Evolutionary conservation across 208 protist species (phyloP), one percentile per base, ranked within the genome.

Genomic region (Crithidia brevicula): DNA sequence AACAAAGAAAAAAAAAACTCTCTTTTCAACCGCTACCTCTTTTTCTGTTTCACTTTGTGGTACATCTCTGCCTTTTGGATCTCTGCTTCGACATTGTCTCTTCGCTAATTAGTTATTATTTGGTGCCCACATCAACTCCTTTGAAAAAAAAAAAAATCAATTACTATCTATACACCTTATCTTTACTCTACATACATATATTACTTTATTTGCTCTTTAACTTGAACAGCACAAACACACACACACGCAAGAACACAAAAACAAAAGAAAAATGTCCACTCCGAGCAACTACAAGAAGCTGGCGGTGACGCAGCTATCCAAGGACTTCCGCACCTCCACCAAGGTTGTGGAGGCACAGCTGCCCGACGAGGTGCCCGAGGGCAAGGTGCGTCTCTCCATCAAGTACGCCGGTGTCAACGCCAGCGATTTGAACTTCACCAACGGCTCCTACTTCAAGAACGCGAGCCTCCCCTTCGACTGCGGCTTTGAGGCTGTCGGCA

Each of bases 401-500:
- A 63, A 42, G 30, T 94, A 86, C 64, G 73, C 80, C 28, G 89
- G 85, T 31, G 72, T 92, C 46, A 94, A 94, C 72, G 89, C 89
- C 8, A 92, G 81, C 33, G 89, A 94, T 58, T 25, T 92, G 34
- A 89, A 91, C 73, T 89, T 89, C 66, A 78, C 79, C 10, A 78
- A 72, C 46, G 85, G 84, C 11, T 65, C 70, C 38, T 88, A 92
- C 72, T 76, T 79, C 57, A 64, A 67, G 25, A 64, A 75, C 47
- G 62, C 60, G 25, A 34, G 49, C 50, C 67, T 77, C 5, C 89
- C 89, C 9, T 86, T 88, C 56, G 89, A 92, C 58, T 92, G 82
- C 65, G 89, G 89, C 22, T 90, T 94, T 45, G 89, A 94, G 78
- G 85, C 72, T 5, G 67, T 88, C 45, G 89, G 89, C 31, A 77